A percentile compares a stretch with the other conserved stretches of the same genome.
Evolutionary conservation across 192 early-diverging fungal genomes (phyloP).

Genomic region (Spinellus fusiger): DNA sequence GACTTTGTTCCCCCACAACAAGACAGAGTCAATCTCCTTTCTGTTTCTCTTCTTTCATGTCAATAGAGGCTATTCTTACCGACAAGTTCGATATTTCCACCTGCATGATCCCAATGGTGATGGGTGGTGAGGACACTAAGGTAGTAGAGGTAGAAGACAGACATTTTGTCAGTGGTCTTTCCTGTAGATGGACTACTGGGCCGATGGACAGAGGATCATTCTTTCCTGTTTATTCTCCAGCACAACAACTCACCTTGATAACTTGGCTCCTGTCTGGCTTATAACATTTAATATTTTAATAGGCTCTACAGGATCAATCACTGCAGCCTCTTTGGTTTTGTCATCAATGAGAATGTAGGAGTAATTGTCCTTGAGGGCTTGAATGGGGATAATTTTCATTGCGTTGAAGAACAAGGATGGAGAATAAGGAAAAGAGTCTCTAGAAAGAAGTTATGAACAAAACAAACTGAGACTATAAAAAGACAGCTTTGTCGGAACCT

Average conservation of each 20-base stretch:
- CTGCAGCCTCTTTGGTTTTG: conserved; percentile 56
- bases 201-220: neutral
- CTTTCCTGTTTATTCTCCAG: neutral
- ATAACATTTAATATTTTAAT: conserved; percentile 57
- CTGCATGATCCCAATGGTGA: conserved; percentile 88
- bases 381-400: conserved; percentile 61
- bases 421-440: conserved; percentile 5
- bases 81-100: conserved; percentile 65
- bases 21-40: neutral
- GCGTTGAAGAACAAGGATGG: neutral
- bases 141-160: conserved; percentile 12
- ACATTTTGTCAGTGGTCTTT: neutral
- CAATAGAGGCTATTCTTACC: conserved; percentile 6
- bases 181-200: no score
- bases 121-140: conserved; percentile 71
- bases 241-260: conserved; percentile 35
- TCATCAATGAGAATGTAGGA: conserved; percentile 78
- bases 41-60: neutral
- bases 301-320: conserved; percentile 86
- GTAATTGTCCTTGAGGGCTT: conserved; percentile 80
- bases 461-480: conserved; percentile 1
- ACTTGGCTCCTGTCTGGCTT: conserved; percentile 42
- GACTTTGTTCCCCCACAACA: neutral
- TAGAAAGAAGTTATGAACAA: neutral
- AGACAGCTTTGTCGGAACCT: neutral